Percentiles rank a stretch among this genome's conserved stretches.
Evolutionary conservation across 495 filamentous ascomycete genomes (phyloP).

Genomic region (Saxophila tyrrhenica): DNA sequence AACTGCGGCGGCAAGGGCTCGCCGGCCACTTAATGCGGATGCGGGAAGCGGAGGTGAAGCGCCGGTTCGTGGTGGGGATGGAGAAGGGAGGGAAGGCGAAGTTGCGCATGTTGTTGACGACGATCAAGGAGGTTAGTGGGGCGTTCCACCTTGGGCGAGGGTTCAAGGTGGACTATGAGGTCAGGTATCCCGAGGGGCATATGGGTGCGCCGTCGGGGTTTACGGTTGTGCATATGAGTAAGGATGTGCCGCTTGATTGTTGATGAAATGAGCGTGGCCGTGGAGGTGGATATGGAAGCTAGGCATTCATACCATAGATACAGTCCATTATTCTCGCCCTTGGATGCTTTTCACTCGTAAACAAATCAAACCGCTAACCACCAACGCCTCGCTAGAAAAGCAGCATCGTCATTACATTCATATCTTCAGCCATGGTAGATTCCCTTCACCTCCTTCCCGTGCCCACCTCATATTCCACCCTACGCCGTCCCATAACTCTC

Average conservation of each 20-base stretch:
- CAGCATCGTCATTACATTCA: no score
- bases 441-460: no score
- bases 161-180: constrained; percentile 12
- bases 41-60: constrained; percentile 8
- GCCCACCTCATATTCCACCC: no score
- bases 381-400: background rate
- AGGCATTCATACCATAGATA: no score
- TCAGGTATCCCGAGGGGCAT: constrained; percentile 1
- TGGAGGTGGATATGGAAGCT: no score
- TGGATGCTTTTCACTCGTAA: no score
- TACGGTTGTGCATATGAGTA: constrained; percentile 13
- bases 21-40: constrained; percentile 12
- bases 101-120: constrained; percentile 11
- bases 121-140: constrained; percentile 10
- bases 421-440: no score
- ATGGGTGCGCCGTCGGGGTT: constrained; percentile 13
- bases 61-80: background rate
- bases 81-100: background rate
- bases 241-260: background rate
- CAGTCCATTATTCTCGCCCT: no score
- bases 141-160: constrained; percentile 10
- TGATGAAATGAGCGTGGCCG: background rate
- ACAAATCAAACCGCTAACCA: no score
- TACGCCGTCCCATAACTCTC: constrained; percentile 9
- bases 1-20: constrained; percentile 2